phyloP scores from a whole-genome alignment of 139 green algal species.

The Ettlia oleoabundans region DNA sequence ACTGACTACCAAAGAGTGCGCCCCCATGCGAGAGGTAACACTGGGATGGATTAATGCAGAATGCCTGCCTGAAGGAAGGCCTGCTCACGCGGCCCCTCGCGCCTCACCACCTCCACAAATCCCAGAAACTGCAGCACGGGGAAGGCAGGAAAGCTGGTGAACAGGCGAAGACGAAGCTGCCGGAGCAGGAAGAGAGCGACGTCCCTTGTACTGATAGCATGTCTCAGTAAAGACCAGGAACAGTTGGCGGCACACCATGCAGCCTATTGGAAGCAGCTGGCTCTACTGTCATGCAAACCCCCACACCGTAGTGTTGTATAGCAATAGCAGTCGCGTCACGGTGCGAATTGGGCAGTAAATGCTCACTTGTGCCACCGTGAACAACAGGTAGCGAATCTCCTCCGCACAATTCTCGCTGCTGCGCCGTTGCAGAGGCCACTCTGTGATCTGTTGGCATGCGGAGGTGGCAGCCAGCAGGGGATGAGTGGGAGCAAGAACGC shows the following conservation, averaged over 20 bases:
- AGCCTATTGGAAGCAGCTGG: too few relatives aligned
- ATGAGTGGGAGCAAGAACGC: too few relatives aligned
- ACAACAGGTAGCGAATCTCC: conserved; percentile 68
- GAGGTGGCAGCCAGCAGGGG: too few relatives aligned
- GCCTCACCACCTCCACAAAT: conserved; percentile 73
- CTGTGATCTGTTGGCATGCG: too few relatives aligned
- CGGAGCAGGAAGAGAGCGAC: too few relatives aligned
- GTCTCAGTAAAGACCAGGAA: too few relatives aligned
- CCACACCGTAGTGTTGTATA: too few relatives aligned
- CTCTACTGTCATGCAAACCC: too few relatives aligned
- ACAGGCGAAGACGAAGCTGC: background rate
- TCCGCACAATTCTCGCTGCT: conserved; percentile 30
- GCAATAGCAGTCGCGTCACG: too few relatives aligned
- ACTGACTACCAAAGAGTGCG: background rate
- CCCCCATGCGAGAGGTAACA: background rate
- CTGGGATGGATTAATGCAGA: background rate
- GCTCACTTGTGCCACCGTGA: conserved; percentile 71
- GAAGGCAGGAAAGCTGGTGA: background rate
- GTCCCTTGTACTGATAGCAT: too few relatives aligned
- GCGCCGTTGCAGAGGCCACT: background rate
- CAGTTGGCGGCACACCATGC: too few relatives aligned
- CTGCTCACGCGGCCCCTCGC: conserved; percentile 69
- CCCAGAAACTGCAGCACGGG: conserved; percentile 70
- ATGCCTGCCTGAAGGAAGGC: conserved; percentile 54
- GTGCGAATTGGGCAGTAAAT: too few relatives aligned